Evolutionary conservation across 2,329 filamentous ascomycete species (phyloP), one percentile per base, ranked within the genome.

Genomic region (Fusarium sp.): DNA sequence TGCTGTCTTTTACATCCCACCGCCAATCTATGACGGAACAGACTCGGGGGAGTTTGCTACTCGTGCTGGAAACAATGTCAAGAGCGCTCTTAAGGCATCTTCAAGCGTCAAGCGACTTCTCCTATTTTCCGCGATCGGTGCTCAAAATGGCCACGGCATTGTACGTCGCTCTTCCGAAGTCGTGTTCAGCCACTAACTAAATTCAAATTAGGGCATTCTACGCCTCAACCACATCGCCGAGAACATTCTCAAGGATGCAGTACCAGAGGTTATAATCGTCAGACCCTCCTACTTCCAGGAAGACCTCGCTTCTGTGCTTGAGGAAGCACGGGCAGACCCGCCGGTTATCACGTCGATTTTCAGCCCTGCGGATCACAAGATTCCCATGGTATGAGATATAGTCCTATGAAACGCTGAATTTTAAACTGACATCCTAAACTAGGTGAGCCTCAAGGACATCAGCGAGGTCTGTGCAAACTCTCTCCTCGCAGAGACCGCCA

Each of bases 1-100:
- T 10, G 81, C 76, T 9, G 77, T 83, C 24, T 74, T 83, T 43
- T 83, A 82, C 63, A 67, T 82, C 39, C 81, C 81, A 6, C 82
- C 82, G 0, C 80, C 80, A 0, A 76, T 69, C 13, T 77, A 76
- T 20, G 75, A 80, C 35, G 75, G 76, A 8, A 56, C 71, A 18
- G 76, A 80, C 37, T 43, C 65, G 20, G 64, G 57, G 20, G 69
- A 79, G 27, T 78, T 74, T 62, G 80, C 78, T 11, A 75, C 62
- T 0, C 39, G 66, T 9, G 50, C 80, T 1, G 79, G 80, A 1
- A 72, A 43, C 0, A 77, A 80, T 13, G 58, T 82, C 33, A 73
- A 75, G 33, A 61, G 54, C 0, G 77, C 79, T 0, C 54, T 82
- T 0, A n/a, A 71, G 18, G 57, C 39, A 5, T 68, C 68, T 4